Evolutionary conservation across 2,329 filamentous ascomycete species (phyloP).

Genomic region (Grosmannia penicillata): DNA sequence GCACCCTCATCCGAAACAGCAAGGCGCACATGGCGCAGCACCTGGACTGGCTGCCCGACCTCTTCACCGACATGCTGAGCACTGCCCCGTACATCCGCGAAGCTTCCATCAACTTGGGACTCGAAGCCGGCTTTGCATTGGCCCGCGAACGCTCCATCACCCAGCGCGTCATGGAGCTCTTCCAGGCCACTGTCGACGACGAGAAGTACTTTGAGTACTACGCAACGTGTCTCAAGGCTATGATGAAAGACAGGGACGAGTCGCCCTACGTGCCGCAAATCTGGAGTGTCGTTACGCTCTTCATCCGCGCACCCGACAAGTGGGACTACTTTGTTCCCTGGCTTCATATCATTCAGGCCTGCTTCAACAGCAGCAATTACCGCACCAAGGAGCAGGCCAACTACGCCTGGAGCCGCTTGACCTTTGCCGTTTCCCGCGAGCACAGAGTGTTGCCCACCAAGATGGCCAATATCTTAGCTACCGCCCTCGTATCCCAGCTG

Average conservation of each 20-base stretch:
- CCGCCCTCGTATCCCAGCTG: constrained; percentile 55
- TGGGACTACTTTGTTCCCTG: constrained; percentile 66
- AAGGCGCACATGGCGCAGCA: constrained; percentile 55
- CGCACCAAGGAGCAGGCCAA: constrained; percentile 63
- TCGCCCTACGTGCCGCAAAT: constrained; percentile 65
- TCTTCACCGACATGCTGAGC: constrained; percentile 72
- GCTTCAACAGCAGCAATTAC: constrained; percentile 67
- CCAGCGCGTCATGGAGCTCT: constrained; percentile 49
- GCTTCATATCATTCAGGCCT: constrained; percentile 65
- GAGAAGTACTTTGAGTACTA: constrained; percentile 56
- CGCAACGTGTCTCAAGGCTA: constrained; percentile 47
- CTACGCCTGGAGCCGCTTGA: constrained; percentile 71
- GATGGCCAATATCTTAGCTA: constrained; percentile 33
- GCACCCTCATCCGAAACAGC: constrained; percentile 53
- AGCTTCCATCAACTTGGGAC: constrained; percentile 59
- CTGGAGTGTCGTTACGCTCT: constrained; percentile 70
- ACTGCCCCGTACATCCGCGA: constrained; percentile 60
- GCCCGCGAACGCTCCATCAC: constrained; percentile 55
- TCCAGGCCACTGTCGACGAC: constrained; percentile 42
- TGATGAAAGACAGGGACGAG: constrained; percentile 50
- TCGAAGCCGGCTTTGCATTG: constrained; percentile 53
- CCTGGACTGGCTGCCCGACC: constrained; percentile 65
- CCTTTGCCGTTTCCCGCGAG: constrained; percentile 57
- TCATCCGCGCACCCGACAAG: constrained; percentile 53
- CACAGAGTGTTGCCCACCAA: constrained; percentile 43